A percentile compares a stretch with the other conserved stretches of the same genome.
phyloP scores from a whole-genome alignment of 768 basidiomycete genomes.

The Mycena galericulata region DNA sequence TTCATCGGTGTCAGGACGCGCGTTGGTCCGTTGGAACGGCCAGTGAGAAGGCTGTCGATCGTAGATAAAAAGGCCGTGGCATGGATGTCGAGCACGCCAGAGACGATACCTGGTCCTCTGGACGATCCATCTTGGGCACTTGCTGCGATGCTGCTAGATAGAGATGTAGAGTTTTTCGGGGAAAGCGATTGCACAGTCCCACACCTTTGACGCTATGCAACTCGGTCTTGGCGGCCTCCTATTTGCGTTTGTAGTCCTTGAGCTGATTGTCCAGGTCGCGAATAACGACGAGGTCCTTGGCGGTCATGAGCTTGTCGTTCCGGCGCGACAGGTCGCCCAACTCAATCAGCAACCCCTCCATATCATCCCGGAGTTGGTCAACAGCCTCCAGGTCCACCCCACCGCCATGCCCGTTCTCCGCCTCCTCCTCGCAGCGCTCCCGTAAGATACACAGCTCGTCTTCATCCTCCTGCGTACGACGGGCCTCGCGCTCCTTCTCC shows the following conservation, averaged over 20 bases:
- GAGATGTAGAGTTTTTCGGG: conserved; percentile 7
- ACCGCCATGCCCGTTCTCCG: conserved; percentile 52
- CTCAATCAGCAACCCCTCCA: conserved; percentile 85
- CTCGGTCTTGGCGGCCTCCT: conserved; percentile 95
- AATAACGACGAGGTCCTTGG: conserved; percentile 83
- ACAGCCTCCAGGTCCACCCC: conserved; percentile 76
- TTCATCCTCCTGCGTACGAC: conserved; percentile 71
- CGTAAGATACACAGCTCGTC: conserved; percentile 79
- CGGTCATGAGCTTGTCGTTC: conserved; percentile 90
- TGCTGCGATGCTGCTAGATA: conserved; percentile 89
- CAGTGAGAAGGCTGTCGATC: conserved; percentile 86
- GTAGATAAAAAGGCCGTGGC: conserved; percentile 93
- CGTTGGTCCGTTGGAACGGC: conserved; percentile 89
- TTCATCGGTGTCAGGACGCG: conserved; percentile 95
- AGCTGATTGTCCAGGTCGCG: conserved; percentile 84
- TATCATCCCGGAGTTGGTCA: conserved; percentile 85
- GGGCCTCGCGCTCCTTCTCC: conserved; percentile 69
- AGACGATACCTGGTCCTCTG: conserved; percentile 91
- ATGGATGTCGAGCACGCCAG: conserved; percentile 89
- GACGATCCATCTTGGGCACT: conserved; percentile 75
- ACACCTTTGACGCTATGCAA: conserved; percentile 92
- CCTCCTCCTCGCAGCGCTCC: conserved; percentile 75
- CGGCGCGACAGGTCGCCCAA: conserved; percentile 83
- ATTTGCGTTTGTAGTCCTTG: conserved; percentile 94
- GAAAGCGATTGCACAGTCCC: conserved; percentile 27